A percentile compares a stretch with the other conserved stretches of the same genome.
Evolutionary conservation across 2,329 filamentous ascomycete species (phyloP).

Genomic region (Penicillium sumatraense): DNA sequence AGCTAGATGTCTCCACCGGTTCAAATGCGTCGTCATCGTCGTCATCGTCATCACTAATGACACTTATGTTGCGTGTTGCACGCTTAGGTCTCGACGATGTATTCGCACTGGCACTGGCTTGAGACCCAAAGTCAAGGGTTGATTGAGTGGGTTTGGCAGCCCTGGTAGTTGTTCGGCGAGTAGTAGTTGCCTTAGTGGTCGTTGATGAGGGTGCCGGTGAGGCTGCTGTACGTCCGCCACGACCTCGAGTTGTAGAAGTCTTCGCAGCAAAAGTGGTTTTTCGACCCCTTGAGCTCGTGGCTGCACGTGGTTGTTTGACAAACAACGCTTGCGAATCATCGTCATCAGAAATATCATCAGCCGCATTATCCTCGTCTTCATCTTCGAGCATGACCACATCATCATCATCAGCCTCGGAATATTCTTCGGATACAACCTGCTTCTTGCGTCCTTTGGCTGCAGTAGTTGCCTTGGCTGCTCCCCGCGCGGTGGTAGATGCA

Average conservation of each 20-base stretch:
- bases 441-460: slow-evolving; percentile 35
- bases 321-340: slow-evolving; percentile 47
- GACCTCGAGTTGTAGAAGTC: slow-evolving; percentile 28
- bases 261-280: slow-evolving; percentile 25
- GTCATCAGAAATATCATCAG: slow-evolving; percentile 35
- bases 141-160: slow-evolving; percentile 41
- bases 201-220: slow-evolving; percentile 41
- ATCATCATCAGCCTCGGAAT: slow-evolving; percentile 40
- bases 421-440: slow-evolving; percentile 41
- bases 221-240: slow-evolving; percentile 31
- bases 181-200: slow-evolving; percentile 32
- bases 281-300: slow-evolving; percentile 30
- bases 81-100: slow-evolving; percentile 35
- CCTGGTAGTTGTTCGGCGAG: slow-evolving; percentile 30
- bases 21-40: slow-evolving; percentile 53
- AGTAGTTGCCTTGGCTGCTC: slow-evolving; percentile 37
- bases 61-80: slow-evolving; percentile 39
- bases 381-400: slow-evolving; percentile 48
- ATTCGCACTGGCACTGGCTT: slow-evolving; percentile 36
- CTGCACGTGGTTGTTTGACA: slow-evolving; percentile 41
- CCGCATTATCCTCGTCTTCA: slow-evolving; percentile 34
- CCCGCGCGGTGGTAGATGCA: slow-evolving; percentile 42
- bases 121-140: slow-evolving; percentile 49
- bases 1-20: slow-evolving; percentile 34
- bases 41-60: slow-evolving; percentile 46